Base-by-base conservation (phyloP, 371 early-diverging fungal genomes). In the Fennellomyces sp. region DNA sequence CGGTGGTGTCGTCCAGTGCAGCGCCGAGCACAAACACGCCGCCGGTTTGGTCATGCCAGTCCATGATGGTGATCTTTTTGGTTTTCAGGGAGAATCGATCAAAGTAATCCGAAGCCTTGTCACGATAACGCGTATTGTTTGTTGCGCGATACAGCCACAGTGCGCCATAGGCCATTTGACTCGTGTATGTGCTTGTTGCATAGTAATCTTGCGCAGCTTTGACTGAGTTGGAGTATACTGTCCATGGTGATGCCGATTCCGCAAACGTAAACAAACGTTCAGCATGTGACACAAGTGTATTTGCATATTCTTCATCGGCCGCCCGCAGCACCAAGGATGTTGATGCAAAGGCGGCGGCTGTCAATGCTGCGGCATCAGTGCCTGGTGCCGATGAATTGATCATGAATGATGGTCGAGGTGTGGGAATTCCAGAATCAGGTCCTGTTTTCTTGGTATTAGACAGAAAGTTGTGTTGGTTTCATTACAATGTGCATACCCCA, bases 321-420 rank as follows among this genome's bases (percentile, higher is more conserved):
- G 75, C 65, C 35, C 73, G 73, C 61, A 79, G 85, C 17, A 88
- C 66, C 51, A 82, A 75, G 0, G 86, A 76, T 29, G 84, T 75
- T 3, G 87, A 73, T n/a, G 88, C 87, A 31, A 86, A 75, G 2
- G 88, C 84, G 0, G 88, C 87, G 0, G 83, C 81, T 2, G 81
- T 76, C 62, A 82, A 64, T 5, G 86, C 82, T n/a, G 80, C 82
- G 27, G 75, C 81, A 55, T 86, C 87, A 0, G 86, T 86, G 47
- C 87, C 88, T 33, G 84, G 74, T 1, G 57, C 49, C 4, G 67
- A 73, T 56, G 58, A 56, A 60, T 76, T 76, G 48, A 88, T 71
- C 56, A 66, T 67, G 59, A 71, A 83, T 21, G 87, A 76, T 1
- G 84, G 80, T 7, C 87, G 77, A 23, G 86, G 86, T 33, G 57